phyloP scores from a whole-genome alignment of 2,329 filamentous ascomycete species.

The Boeremia lycopersici region DNA sequence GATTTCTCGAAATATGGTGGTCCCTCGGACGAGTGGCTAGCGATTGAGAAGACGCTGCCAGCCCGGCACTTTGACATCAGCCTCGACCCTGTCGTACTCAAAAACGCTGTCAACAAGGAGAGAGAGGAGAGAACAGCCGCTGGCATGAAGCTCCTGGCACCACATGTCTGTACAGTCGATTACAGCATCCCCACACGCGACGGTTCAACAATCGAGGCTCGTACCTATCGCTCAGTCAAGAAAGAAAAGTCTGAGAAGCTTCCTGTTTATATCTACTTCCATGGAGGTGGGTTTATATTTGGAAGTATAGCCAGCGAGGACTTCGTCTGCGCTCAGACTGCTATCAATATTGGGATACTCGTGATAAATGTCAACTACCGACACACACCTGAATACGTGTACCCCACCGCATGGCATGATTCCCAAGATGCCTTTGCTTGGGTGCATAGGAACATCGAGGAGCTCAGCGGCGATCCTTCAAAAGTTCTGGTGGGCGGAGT shows the following conservation, averaged over 20 bases:
- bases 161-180: conserved; percentile 30
- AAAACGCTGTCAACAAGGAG: conserved; percentile 27
- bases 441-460: conserved; percentile 54
- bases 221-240: conserved; percentile 54
- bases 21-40: conserved; percentile 43
- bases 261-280: conserved; percentile 57
- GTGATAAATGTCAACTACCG: conserved; percentile 65
- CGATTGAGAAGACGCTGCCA: conserved; percentile 36
- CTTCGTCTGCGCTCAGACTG: conserved; percentile 56
- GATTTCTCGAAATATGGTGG: conserved; percentile 41
- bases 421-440: conserved; percentile 61
- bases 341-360: conserved; percentile 49
- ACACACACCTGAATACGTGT: conserved; percentile 61
- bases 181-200: conserved; percentile 53
- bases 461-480: conserved; percentile 48
- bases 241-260: conserved; percentile 45
- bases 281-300: conserved; percentile 64
- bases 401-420: conserved; percentile 61
- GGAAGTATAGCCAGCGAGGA: conserved; percentile 62
- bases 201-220: conserved; percentile 51
- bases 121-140: conserved; percentile 29
- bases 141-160: conserved; percentile 25
- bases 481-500: conserved; percentile 59
- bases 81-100: conserved; percentile 21
- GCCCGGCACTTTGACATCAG: conserved; percentile 28